Percentiles rank a stretch among this genome's conserved stretches.
These are phyloP conservation scores for Aspergillus versicolor DNA, from an alignment of 2,329 filamentous ascomycete species.

Conservation along the genomic window DNA sequence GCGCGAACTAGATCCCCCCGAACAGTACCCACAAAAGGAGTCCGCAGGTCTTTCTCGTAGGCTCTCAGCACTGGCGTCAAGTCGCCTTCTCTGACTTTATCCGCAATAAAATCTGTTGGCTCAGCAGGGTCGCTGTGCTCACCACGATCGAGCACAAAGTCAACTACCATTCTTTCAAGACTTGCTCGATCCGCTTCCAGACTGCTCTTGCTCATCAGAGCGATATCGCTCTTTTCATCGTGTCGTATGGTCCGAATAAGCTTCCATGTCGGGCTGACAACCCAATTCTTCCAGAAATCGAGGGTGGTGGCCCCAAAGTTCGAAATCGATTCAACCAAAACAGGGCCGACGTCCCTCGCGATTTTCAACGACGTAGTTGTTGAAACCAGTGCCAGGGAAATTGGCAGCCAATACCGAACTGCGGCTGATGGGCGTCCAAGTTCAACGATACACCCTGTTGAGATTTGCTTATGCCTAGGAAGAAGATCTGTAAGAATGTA, in stretches of 20 bases:
- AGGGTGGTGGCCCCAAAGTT: conserved; percentile 75
- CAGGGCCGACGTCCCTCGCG: conserved; percentile 69
- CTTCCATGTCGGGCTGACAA: conserved; percentile 78
- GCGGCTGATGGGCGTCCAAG: conserved; percentile 75
- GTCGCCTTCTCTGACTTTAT: conserved; percentile 85
- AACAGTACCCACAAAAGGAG: conserved; percentile 77
- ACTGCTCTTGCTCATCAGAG: conserved; percentile 92
- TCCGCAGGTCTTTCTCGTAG: conserved; percentile 84
- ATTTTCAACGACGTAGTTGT: conserved; percentile 84
- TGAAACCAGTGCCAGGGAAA: conserved; percentile 69
- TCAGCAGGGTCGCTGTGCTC: conserved; percentile 54
- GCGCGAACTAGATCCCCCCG: conserved; percentile 85
- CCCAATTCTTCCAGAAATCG: conserved; percentile 97
- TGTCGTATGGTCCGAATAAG: conserved; percentile 90
- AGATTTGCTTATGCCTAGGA: conserved; percentile 62
- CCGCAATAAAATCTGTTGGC: conserved; percentile 61
- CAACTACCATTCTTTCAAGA: conserved; percentile 95
- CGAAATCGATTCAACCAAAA: conserved; percentile 75
- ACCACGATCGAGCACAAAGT: conserved; percentile 85
- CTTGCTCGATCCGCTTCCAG: conserved; percentile 87
- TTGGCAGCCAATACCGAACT: conserved; percentile 86
- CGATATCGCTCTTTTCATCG: conserved; percentile 88
- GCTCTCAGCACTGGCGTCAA: conserved; percentile 87
- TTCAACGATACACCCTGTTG: conserved; percentile 55
- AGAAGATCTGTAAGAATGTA: conserved; percentile 68